These are phyloP conservation scores for Euphrasia arctica DNA, from an alignment of 305 asterid genomes.

Conservation along the genomic window DNA sequence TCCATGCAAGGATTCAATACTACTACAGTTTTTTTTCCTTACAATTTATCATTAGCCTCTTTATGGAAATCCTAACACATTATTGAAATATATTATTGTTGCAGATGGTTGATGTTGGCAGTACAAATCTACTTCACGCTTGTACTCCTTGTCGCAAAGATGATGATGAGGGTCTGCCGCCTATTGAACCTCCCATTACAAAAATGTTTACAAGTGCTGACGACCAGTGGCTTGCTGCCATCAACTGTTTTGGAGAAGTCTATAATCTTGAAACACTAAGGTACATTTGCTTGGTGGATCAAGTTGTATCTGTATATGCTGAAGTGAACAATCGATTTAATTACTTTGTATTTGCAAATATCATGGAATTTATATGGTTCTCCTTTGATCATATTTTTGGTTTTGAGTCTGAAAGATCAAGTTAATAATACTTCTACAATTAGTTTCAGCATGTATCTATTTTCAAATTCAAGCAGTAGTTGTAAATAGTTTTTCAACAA, in stretches of 20 bases:
- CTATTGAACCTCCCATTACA: slow-evolving; percentile 91
- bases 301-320: slow-evolving; percentile 1
- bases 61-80: not conserved
- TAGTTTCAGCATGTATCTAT: not conserved
- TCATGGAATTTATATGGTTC: not conserved
- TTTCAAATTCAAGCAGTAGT: too few species aligned
- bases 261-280: slow-evolving; percentile 82
- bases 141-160: slow-evolving; percentile 73
- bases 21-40: too few species aligned
- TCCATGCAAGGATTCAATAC: too few species aligned
- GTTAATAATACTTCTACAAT: not conserved
- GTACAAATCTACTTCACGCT: slow-evolving; percentile 43
- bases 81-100: slow-evolving; percentile 10
- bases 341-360: slow-evolving; percentile 15
- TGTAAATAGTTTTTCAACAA: too few species aligned
- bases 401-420: not conserved
- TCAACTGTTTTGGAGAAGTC: slow-evolving; percentile 92
- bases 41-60: not conserved
- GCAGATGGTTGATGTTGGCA: slow-evolving; percentile 70
- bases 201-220: slow-evolving; percentile 82
- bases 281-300: slow-evolving; percentile 30
- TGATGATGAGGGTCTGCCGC: slow-evolving; percentile 51
- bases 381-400: not conserved
- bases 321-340: not conserved
- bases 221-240: slow-evolving; percentile 92